These are phyloP conservation scores for Xylaria hypoxylon DNA, from an alignment of 2,329 filamentous ascomycete genomes.

Conservation along the genomic window DNA sequence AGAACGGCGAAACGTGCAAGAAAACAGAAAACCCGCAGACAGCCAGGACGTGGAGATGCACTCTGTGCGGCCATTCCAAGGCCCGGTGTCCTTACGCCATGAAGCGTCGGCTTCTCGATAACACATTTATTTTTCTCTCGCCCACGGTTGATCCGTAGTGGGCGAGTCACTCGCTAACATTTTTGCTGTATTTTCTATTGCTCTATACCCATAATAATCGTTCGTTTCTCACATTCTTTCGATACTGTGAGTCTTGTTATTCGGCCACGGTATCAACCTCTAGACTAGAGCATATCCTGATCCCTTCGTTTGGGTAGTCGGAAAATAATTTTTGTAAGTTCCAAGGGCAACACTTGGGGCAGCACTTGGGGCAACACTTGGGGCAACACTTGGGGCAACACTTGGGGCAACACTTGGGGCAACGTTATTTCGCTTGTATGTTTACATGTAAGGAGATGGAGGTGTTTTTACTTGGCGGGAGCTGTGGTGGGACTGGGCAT, in stretches of 20 bases:
- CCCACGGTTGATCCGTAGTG: slow-evolving; percentile 16
- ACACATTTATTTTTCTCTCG: slow-evolving; percentile 10
- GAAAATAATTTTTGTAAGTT: not conserved
- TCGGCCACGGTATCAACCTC: slow-evolving; percentile 10
- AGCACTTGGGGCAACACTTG: not conserved
- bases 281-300: slow-evolving; percentile 11
- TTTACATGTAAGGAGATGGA: slow-evolving; percentile 31
- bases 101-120: slow-evolving; percentile 40
- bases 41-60: slow-evolving; percentile 78
- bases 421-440: slow-evolving; percentile 27
- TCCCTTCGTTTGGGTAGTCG: not conserved
- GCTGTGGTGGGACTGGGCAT: slow-evolving; percentile 27
- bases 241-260: slow-evolving; percentile 12
- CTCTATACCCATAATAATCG: slow-evolving; percentile 40
- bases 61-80: slow-evolving; percentile 68
- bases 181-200: slow-evolving; percentile 24
- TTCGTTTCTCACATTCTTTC: slow-evolving; percentile 25
- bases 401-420: not conserved
- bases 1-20: slow-evolving; percentile 63
- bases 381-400: not conserved
- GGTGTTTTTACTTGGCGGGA: slow-evolving; percentile 1
- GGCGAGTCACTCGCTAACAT: slow-evolving; percentile 5
- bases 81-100: slow-evolving; percentile 59
- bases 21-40: slow-evolving; percentile 63
- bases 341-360: not conserved